Evolutionary conservation across 257 asterid species (phyloP).

Genomic region (Plantago ovata): DNA sequence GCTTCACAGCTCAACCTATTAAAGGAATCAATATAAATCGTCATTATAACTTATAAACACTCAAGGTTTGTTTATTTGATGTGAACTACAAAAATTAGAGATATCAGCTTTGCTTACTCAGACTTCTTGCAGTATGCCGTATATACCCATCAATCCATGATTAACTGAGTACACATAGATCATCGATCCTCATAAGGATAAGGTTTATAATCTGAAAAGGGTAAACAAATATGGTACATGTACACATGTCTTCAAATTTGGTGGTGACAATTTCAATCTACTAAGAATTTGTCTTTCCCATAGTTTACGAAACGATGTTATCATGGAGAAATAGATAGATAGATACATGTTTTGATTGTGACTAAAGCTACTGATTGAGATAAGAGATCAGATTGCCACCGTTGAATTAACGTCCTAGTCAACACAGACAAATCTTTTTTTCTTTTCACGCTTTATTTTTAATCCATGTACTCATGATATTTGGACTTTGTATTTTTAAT

Average conservation of each 20-base stretch:
- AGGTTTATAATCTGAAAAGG: neutral
- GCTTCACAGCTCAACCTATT: too few species aligned
- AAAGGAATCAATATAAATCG: too few species aligned
- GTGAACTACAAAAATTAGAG: too few species aligned
- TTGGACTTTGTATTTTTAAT: neutral
- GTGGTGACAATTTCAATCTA: neutral
- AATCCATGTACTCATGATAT: neutral
- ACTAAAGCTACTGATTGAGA: constrained; percentile 18
- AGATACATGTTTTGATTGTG: constrained; percentile 3
- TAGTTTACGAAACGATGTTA: constrained; percentile 5
- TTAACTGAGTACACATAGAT: neutral
- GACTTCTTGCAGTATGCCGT: too few species aligned
- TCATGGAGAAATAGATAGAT: neutral
- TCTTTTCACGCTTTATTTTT: neutral
- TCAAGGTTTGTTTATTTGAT: too few species aligned
- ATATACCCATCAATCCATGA: neutral
- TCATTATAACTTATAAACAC: too few species aligned
- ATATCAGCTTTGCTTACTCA: too few species aligned
- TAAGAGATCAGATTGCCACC: constrained; percentile 7
- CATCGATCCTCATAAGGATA: neutral
- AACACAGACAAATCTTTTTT: neutral
- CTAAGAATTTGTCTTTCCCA: neutral
- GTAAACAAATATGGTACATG: neutral
- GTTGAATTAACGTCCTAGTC: constrained; percentile 10
- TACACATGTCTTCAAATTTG: neutral